phyloP scores from a whole-genome alignment of 257 asterid genomes.

The Pogostemon cablin region DNA sequence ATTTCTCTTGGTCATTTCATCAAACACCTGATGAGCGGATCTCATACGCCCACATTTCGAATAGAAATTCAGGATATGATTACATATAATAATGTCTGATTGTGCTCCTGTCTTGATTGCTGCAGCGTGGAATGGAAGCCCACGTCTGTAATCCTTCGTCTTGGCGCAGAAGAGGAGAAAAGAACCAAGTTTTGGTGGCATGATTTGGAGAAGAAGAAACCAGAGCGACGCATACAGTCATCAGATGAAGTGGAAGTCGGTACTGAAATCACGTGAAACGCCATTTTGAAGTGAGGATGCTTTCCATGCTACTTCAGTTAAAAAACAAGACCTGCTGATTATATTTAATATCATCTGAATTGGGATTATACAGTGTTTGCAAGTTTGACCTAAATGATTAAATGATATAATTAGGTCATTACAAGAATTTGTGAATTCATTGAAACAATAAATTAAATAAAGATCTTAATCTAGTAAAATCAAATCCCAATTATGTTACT shows the following conservation, averaged over 20 bases:
- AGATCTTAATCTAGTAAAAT: too few species aligned
- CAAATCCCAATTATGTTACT: too few species aligned
- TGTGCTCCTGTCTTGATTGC: conserved; percentile 58
- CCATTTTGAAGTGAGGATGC: background rate
- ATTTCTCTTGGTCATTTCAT: conserved; percentile 61
- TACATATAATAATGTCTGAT: conserved; percentile 41
- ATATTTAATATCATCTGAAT: too few species aligned
- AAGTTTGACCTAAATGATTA: too few species aligned
- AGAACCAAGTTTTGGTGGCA: conserved; percentile 49
- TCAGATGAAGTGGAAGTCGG: background rate
- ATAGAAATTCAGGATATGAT: conserved; percentile 66
- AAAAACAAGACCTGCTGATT: too few species aligned
- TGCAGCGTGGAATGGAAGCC: conserved; percentile 59
- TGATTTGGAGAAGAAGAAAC: conserved; percentile 31
- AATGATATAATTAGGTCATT: too few species aligned
- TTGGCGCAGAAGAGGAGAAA: conserved; percentile 63
- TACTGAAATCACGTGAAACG: background rate
- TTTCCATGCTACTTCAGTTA: too few species aligned
- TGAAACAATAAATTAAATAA: too few species aligned
- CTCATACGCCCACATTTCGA: conserved; percentile 64
- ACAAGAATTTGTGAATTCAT: too few species aligned
- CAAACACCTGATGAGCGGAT: conserved; percentile 56
- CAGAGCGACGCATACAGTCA: background rate
- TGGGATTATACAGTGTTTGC: too few species aligned
- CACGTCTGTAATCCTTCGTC: conserved; percentile 41